A percentile compares a stretch with the other conserved stretches of the same genome.
phyloP scores from a whole-genome alignment of 805 yeast species.

The Vanderwaltozyma yarrowii region DNA sequence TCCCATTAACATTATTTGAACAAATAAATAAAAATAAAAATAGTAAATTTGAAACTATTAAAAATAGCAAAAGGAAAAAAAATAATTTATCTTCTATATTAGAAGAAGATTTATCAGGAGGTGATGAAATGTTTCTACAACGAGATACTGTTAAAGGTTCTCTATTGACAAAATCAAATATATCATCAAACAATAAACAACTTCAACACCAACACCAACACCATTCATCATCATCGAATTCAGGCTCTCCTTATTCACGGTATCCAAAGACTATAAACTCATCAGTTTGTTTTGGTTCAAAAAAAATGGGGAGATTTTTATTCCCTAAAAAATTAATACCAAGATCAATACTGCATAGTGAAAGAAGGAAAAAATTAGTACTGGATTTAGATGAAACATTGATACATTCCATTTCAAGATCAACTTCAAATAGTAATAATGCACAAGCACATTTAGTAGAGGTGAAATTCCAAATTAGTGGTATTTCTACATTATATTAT shows the following conservation, averaged over 20 bases:
- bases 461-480: constrained; percentile 47
- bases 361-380: constrained; percentile 51
- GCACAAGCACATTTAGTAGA: constrained; percentile 64
- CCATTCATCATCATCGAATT: too few relatives aligned
- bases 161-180: constrained; percentile 9
- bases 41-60: neutral
- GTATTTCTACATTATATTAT: constrained; percentile 71
- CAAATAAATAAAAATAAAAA: constrained; percentile 2
- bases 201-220: neutral
- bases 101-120: constrained; percentile 23
- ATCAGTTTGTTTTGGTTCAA: constrained; percentile 21
- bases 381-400: constrained; percentile 91
- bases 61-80: neutral
- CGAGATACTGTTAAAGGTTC: constrained; percentile 27
- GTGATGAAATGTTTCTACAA: constrained; percentile 24
- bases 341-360: constrained; percentile 24
- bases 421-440: constrained; percentile 24
- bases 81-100: constrained; percentile 1
- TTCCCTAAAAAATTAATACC: constrained; percentile 37
- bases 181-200: neutral
- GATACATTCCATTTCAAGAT: constrained; percentile 78
- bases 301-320: constrained; percentile 32
- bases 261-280: constrained; percentile 3
- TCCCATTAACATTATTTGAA: constrained; percentile 42
- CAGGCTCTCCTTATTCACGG: neutral